Evolutionary conservation across 768 basidiomycete species (phyloP), one percentile per base, ranked within the genome.

Genomic region (Crassisporium funariophilum): DNA sequence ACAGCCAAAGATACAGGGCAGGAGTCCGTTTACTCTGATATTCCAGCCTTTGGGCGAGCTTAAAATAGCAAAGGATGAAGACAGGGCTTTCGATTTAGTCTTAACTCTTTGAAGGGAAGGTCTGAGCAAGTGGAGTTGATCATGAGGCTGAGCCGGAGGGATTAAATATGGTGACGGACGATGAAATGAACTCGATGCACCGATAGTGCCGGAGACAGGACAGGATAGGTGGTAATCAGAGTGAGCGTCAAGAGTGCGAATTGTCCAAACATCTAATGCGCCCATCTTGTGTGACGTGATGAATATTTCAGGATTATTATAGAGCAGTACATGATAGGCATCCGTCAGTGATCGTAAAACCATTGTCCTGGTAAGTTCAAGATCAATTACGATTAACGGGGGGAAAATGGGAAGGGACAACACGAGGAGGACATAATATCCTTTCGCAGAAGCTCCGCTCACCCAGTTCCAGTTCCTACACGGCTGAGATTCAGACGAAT

Each of bases 401-500:
- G 22, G 36, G 21, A 41, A 49, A 49, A 49, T 36, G 40, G 25
- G 20, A 31, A 21, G 42, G 40, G 44, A 49, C 44, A 49, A 34
- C 25, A 38, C 31, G 21, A 12, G 42, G 40, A 39, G 16, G 37
- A 39, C 31, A 44, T 19, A 13, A 15, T 33, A 33, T 12, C 6
- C 31, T n/a, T n/a, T n/a, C n/a, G n/a, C n/a, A n/a, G n/a, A n/a
- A n/a, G n/a, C n/a, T n/a, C n/a, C n/a, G n/a, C n/a, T n/a, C n/a
- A n/a, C n/a, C n/a, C n/a, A n/a, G n/a, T n/a, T n/a, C n/a, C n/a
- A n/a, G n/a, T n/a, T n/a, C n/a, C n/a, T n/a, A n/a, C n/a, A n/a
- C n/a, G n/a, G n/a, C n/a, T n/a, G n/a, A n/a, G n/a, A n/a, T n/a
- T n/a, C n/a, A n/a, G n/a, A n/a, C n/a, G n/a, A n/a, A n/a, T n/a